Percentiles rank a stretch among this genome's conserved stretches.
Conservation (phyloP, 164 flowering plant species). For the Chimonanthus praecox region DNA sequence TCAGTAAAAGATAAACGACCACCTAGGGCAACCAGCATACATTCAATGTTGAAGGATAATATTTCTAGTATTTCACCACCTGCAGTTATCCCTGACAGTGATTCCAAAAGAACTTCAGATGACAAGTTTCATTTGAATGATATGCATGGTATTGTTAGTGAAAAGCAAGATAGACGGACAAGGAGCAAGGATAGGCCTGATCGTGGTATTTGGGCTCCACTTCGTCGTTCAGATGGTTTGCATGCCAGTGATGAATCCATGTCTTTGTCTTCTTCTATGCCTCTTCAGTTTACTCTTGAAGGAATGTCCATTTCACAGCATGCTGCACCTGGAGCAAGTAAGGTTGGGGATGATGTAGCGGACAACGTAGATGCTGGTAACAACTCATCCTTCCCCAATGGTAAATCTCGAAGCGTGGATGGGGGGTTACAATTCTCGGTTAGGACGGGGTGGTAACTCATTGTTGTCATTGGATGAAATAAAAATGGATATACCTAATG, state of each 20-base stretch:
- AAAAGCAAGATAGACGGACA: slow-evolving; percentile 57
- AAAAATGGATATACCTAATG: slow-evolving; percentile 28
- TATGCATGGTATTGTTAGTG: slow-evolving; percentile 32
- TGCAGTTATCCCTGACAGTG: slow-evolving; percentile 18
- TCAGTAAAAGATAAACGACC: slow-evolving; percentile 64
- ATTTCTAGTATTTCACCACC: slow-evolving; percentile 16
- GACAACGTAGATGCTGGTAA: slow-evolving; percentile 5
- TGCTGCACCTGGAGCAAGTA: slow-evolving; percentile 9
- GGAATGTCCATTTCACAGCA: slow-evolving; percentile 4
- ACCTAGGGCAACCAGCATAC: slow-evolving; percentile 45
- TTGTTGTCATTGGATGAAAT: slow-evolving; percentile 21
- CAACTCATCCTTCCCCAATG: slow-evolving; percentile 7
- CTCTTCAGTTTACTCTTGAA: slow-evolving; percentile 28
- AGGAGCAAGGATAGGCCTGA: slow-evolving; percentile 80
- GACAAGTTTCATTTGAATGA: slow-evolving; percentile 19
- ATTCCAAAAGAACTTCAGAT: slow-evolving; percentile 40
- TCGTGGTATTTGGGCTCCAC: slow-evolving; percentile 81
- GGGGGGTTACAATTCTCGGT: slow-evolving; percentile 12
- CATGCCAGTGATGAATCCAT: slow-evolving; percentile 62
- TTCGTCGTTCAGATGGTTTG: slow-evolving; percentile 65
- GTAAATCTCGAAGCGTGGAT: slow-evolving; percentile 12
- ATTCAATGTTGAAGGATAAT: slow-evolving; percentile 21
- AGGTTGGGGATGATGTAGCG: slow-evolving; percentile 15
- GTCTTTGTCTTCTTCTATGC: slow-evolving; percentile 36
- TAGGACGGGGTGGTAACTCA: slow-evolving; percentile 18